phyloP scores from a whole-genome alignment of 352 stramenopile genomes.

The Phytophthora meadii region DNA sequence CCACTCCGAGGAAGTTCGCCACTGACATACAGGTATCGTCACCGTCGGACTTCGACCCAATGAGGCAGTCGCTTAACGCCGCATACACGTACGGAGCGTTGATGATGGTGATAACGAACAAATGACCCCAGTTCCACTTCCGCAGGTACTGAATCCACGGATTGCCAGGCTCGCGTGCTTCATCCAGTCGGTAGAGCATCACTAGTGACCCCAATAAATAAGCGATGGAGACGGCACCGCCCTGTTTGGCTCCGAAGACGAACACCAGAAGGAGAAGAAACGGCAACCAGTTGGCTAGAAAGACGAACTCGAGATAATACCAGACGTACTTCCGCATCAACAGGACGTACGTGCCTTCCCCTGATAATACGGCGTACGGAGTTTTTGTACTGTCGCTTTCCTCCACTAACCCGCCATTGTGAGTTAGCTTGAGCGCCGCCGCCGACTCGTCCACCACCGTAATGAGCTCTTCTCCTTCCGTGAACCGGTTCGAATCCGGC shows the following conservation, averaged over 20 bases:
- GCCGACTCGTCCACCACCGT: slow-evolving; percentile 39
- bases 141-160: slow-evolving; percentile 78
- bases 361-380: slow-evolving; percentile 21
- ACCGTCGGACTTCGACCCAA: slow-evolving; percentile 35
- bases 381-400: slow-evolving; percentile 9
- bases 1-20: slow-evolving; percentile 72
- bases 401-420: slow-evolving; percentile 9
- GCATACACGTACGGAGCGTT: slow-evolving; percentile 68
- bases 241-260: slow-evolving; percentile 71
- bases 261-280: slow-evolving; percentile 78
- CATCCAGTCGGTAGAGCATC: slow-evolving; percentile 85
- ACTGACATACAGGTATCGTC: slow-evolving; percentile 68
- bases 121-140: slow-evolving; percentile 85
- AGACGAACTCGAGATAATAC: slow-evolving; percentile 73
- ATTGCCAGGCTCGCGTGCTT: slow-evolving; percentile 59
- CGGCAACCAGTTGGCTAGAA: slow-evolving; percentile 74
- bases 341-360: slow-evolving; percentile 59
- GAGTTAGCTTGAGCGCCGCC: slow-evolving; percentile 14
- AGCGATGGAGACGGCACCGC: slow-evolving; percentile 72
- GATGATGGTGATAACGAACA: slow-evolving; percentile 82
- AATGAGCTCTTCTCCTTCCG: slow-evolving; percentile 36
- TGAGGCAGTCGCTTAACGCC: slow-evolving; percentile 56
- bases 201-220: slow-evolving; percentile 75
- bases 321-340: slow-evolving; percentile 70
- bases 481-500: slow-evolving; percentile 57